Percentiles rank a stretch among this genome's conserved stretches.
Evolutionary conservation across 202 grass and related monocot genomes (phyloP).

Genomic region (Schoenoplectus tabernaemontani): DNA sequence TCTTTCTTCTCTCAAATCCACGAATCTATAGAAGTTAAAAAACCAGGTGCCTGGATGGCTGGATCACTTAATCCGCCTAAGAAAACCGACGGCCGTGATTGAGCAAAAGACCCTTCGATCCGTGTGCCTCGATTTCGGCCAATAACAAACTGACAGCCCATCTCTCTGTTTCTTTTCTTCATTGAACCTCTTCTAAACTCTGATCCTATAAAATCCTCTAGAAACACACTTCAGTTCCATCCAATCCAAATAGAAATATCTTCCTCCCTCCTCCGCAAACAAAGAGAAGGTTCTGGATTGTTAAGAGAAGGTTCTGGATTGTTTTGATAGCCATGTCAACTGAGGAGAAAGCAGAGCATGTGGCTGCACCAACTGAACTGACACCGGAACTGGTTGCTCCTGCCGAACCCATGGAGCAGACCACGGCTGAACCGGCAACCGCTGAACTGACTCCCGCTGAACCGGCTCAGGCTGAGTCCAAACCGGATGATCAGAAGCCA

Average conservation of each 20-base stretch:
- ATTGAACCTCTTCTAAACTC: neutral
- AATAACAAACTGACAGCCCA: conserved; percentile 26
- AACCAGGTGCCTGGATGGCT: conserved; percentile 7
- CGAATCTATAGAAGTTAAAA: too few relatives aligned
- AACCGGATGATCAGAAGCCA: neutral
- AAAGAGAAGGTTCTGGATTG: neutral
- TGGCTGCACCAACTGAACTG: neutral
- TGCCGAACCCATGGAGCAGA: neutral
- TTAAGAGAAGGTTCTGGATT: too few relatives aligned
- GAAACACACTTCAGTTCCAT: neutral
- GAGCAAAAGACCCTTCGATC: conserved; percentile 28
- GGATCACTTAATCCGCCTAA: neutral
- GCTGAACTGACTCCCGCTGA: neutral
- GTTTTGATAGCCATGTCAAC: conserved; percentile 38
- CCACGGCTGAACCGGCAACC: too few relatives aligned
- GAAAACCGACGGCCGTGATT: conserved; percentile 32
- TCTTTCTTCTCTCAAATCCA: too few relatives aligned
- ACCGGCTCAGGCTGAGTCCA: neutral
- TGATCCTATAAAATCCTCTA: conserved; percentile 11
- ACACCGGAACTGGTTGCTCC: neutral
- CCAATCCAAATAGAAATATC: neutral
- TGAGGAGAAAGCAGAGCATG: conserved; percentile 19
- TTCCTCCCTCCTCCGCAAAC: neutral
- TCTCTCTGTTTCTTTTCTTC: too few relatives aligned
- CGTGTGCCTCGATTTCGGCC: conserved; percentile 4